A percentile compares a stretch with the other conserved stretches of the same genome.
These are phyloP conservation scores for Trichoderma harzianum DNA, from an alignment of 2,329 filamentous ascomycete species.

Conservation along the genomic window DNA sequence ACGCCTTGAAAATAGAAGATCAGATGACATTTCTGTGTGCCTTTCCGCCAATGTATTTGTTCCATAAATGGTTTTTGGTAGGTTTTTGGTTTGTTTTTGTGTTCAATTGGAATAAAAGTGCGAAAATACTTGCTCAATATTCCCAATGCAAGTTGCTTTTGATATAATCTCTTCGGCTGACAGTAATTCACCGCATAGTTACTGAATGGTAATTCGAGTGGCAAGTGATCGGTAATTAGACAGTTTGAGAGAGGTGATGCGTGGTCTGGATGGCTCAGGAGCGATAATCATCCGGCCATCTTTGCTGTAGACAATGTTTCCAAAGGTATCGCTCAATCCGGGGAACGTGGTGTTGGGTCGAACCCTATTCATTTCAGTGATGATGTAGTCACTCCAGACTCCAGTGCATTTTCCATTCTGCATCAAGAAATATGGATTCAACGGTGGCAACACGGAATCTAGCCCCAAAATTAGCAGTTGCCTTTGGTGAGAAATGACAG, in stretches of 20 bases:
- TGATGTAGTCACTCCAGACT: constrained; percentile 68
- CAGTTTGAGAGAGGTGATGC: constrained; percentile 55
- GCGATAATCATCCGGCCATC: constrained; percentile 56
- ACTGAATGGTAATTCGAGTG: constrained; percentile 38
- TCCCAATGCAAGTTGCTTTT: background rate
- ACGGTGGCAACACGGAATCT: constrained; percentile 67
- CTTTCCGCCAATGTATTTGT: background rate
- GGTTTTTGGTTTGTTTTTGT: background rate
- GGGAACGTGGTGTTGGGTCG: constrained; percentile 58
- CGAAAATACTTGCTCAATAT: background rate
- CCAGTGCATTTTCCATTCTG: constrained; percentile 60
- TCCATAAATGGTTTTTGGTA: background rate
- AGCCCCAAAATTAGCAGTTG: background rate
- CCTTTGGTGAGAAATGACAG: background rate
- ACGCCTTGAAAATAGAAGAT: background rate
- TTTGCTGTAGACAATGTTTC: constrained; percentile 56
- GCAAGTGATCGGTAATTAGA: constrained; percentile 54
- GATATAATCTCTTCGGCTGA: background rate
- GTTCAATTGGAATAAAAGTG: background rate
- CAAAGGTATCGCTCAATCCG: constrained; percentile 62
- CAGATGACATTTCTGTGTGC: background rate
- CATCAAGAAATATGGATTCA: constrained; percentile 71
- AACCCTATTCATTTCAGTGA: constrained; percentile 56
- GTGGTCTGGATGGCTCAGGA: constrained; percentile 52
- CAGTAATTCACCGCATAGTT: background rate